Conservation (phyloP, 2,329 filamentous ascomycete species). For the Neoscytalidium dimidiatum region DNA sequence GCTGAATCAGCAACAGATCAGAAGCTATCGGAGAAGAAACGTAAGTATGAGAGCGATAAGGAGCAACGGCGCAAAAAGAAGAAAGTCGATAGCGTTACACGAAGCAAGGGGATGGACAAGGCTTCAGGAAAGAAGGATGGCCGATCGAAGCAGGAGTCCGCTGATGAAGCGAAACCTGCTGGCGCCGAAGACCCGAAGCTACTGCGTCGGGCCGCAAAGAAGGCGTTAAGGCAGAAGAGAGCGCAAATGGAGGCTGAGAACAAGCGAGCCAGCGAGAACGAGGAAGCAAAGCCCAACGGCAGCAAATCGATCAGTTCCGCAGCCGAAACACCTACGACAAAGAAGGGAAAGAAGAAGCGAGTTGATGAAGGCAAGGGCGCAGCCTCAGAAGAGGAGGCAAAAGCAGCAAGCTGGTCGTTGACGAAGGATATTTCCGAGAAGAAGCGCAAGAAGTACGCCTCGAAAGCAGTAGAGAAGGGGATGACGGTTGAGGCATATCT, state of each 20-base stretch:
- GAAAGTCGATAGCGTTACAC: slow-evolving; percentile 21
- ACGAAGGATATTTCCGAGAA: slow-evolving; percentile 4
- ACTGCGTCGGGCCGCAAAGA: slow-evolving; percentile 21
- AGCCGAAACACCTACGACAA: not conserved
- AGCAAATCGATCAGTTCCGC: not conserved
- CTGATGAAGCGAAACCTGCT: slow-evolving; percentile 21
- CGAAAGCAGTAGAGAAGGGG: slow-evolving; percentile 31
- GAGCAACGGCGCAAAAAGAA: slow-evolving; percentile 24
- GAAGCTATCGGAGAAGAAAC: slow-evolving; percentile 25
- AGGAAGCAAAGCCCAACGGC: not conserved
- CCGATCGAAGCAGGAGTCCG: slow-evolving; percentile 22
- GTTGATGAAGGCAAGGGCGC: slow-evolving; percentile 29
- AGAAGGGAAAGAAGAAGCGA: slow-evolving; percentile 10
- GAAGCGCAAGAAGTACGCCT: slow-evolving; percentile 2
- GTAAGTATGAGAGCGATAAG: slow-evolving; percentile 27
- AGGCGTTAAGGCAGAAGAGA: slow-evolving; percentile 19
- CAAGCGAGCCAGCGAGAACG: slow-evolving; percentile 16
- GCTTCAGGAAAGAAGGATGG: slow-evolving; percentile 14
- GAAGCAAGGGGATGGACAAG: slow-evolving; percentile 12
- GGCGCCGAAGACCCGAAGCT: slow-evolving; percentile 24
- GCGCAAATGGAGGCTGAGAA: slow-evolving; percentile 17
- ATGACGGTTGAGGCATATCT: slow-evolving; percentile 40
- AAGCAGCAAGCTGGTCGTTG: not conserved
- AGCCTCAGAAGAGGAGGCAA: not conserved
- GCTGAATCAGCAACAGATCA: not conserved